phyloP scores from a whole-genome alignment of 2,329 filamentous ascomycete species.

The Xylaria digitata region DNA sequence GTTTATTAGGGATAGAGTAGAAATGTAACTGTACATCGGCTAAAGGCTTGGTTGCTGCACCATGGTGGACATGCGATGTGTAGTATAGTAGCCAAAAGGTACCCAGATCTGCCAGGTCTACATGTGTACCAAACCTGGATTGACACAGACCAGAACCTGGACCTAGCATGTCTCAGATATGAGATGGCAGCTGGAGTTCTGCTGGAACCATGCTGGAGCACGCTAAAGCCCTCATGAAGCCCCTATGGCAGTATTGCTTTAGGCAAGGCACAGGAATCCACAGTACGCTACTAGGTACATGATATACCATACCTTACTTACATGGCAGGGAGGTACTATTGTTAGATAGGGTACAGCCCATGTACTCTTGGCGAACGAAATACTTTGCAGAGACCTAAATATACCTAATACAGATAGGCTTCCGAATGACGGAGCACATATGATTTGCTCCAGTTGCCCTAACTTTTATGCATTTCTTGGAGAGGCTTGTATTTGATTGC shows the following conservation, averaged over 20 bases:
- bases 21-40: slow-evolving; percentile 28
- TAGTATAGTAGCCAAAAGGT: slow-evolving; percentile 16
- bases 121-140: too few species aligned
- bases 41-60: slow-evolving; percentile 34
- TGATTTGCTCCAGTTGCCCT: slow-evolving; percentile 26
- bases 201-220: too few species aligned
- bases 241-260: neutral
- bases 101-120: neutral
- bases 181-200: neutral
- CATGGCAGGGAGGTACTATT: neutral
- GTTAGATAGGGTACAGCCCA: neutral
- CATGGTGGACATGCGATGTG: neutral
- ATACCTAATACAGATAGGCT: slow-evolving; percentile 18
- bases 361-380: slow-evolving; percentile 22
- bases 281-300: neutral
- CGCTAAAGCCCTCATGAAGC: too few species aligned
- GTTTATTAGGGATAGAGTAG: slow-evolving; percentile 23
- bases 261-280: neutral
- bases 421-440: slow-evolving; percentile 28
- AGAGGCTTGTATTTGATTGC: slow-evolving; percentile 22
- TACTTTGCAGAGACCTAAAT: slow-evolving; percentile 16
- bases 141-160: neutral
- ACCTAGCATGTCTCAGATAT: neutral
- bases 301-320: too few species aligned
- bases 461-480: slow-evolving; percentile 21